Conservation (phyloP, 257 asterid species). For the Penstemon barbatus region DNA sequence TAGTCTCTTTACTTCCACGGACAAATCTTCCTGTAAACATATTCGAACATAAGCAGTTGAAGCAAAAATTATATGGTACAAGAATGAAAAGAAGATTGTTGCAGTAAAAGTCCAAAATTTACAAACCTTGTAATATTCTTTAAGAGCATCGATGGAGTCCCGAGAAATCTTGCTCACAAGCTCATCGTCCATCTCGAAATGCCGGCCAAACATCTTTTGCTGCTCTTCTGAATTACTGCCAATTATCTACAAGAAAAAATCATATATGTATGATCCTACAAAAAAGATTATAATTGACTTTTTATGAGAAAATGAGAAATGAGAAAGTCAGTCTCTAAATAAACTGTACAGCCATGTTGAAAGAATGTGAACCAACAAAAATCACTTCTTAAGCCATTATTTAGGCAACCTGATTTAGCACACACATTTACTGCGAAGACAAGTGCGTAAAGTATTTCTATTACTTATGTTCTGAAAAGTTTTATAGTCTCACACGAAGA, state of each 20-base stretch:
- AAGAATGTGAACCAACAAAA: too few species aligned
- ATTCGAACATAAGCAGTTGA: neutral
- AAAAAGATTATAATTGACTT: too few species aligned
- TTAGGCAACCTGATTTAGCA: too few species aligned
- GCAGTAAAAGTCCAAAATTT: conserved; percentile 1
- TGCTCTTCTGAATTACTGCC: conserved; percentile 87
- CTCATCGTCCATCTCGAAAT: conserved; percentile 89
- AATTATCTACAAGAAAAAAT: conserved; percentile 53
- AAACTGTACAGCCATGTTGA: too few species aligned
- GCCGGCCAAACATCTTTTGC: conserved; percentile 95
- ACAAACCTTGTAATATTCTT: conserved; percentile 78
- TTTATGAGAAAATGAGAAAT: too few species aligned
- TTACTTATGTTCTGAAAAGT: too few species aligned
- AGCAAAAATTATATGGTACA: neutral
- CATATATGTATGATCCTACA: too few species aligned
- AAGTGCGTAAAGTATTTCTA: too few species aligned
- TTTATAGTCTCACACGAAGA: too few species aligned
- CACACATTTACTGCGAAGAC: too few species aligned
- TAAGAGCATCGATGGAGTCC: conserved; percentile 82
- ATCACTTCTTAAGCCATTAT: too few species aligned
- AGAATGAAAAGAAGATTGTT: neutral
- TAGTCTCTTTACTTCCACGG: conserved; percentile 70
- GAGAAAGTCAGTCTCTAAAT: too few species aligned
- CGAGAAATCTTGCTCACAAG: conserved; percentile 92
- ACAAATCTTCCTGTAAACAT: conserved; percentile 60